phyloP scores from a whole-genome alignment of 768 basidiomycete species.

The Rhizopogon vesiculosus region DNA sequence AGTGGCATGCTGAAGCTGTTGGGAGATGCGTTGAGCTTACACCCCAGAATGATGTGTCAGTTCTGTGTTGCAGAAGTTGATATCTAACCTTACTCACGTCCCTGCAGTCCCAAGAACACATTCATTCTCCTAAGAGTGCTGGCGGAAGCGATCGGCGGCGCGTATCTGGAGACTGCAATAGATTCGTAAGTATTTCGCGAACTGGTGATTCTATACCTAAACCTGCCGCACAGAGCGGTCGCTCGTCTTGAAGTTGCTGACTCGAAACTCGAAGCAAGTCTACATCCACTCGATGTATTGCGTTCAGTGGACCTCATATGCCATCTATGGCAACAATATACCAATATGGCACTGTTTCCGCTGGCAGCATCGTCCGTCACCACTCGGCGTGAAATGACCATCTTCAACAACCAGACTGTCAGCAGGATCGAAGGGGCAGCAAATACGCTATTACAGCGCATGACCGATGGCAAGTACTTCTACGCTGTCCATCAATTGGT shows the following conservation, averaged over 20 bases:
- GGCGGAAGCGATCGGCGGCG: constrained; percentile 78
- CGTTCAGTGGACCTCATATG: constrained; percentile 79
- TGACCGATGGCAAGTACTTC: constrained; percentile 66
- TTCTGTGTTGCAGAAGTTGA: background rate
- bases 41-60: constrained; percentile 78
- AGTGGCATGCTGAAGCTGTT: constrained; percentile 97
- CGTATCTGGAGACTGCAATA: constrained; percentile 87
- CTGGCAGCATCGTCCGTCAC: constrained; percentile 83
- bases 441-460: constrained; percentile 73
- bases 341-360: constrained; percentile 85
- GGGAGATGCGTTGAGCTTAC: constrained; percentile 93
- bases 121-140: constrained; percentile 78
- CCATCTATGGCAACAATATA: constrained; percentile 96
- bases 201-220: background rate
- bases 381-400: constrained; percentile 85
- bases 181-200: constrained; percentile 67
- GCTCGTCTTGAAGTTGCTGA: constrained; percentile 71
- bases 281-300: constrained; percentile 63
- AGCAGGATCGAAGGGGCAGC: constrained; percentile 80
- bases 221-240: constrained; percentile 46
- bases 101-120: constrained; percentile 79
- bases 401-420: constrained; percentile 86
- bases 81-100: constrained; percentile 5
- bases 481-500: background rate
- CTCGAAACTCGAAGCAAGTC: constrained; percentile 72